These are phyloP conservation scores for Aspergillus persii DNA, from an alignment of 2,329 filamentous ascomycete genomes.

Conservation along the genomic window DNA sequence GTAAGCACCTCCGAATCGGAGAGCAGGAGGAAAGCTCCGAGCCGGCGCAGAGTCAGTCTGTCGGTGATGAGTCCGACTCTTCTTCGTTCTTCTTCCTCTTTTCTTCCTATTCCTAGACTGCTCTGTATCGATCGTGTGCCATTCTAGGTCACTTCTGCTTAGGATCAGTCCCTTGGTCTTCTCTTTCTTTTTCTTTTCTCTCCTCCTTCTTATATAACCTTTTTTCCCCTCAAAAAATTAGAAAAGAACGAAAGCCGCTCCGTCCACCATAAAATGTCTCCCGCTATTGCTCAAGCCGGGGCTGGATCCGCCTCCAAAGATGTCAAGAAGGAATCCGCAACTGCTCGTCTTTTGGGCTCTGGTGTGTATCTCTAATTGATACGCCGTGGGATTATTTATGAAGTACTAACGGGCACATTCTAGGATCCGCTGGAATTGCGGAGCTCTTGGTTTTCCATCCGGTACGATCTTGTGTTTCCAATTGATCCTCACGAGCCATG, in stretches of 20 bases:
- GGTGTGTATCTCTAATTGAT: conserved; percentile 54
- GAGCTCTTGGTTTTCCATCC: conserved; percentile 92
- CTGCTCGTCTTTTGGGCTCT: conserved; percentile 85
- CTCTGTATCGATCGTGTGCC: conserved; percentile 5
- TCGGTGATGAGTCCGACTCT: neutral
- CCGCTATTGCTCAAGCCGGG: conserved; percentile 40
- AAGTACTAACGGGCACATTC: conserved; percentile 14
- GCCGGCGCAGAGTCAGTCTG: conserved; percentile 12
- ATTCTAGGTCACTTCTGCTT: neutral
- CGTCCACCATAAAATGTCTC: conserved; percentile 53
- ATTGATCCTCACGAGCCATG: neutral
- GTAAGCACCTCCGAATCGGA: conserved; percentile 6
- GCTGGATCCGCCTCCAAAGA: conserved; percentile 54
- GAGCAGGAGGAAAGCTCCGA: conserved; percentile 11
- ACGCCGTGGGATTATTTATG: conserved; percentile 4
- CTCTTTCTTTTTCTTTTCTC: conserved; percentile 2
- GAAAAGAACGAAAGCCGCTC: conserved; percentile 9
- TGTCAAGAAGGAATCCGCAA: conserved; percentile 81
- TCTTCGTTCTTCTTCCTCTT: neutral
- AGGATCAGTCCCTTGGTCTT: neutral
- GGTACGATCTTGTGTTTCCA: conserved; percentile 48
- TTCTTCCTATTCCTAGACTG: conserved; percentile 8
- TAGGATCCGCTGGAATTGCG: conserved; percentile 88
- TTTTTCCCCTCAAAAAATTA: neutral
- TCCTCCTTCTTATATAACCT: neutral